phyloP scores from a whole-genome alignment of 768 basidiomycete genomes.

The Podaxis sp. region DNA sequence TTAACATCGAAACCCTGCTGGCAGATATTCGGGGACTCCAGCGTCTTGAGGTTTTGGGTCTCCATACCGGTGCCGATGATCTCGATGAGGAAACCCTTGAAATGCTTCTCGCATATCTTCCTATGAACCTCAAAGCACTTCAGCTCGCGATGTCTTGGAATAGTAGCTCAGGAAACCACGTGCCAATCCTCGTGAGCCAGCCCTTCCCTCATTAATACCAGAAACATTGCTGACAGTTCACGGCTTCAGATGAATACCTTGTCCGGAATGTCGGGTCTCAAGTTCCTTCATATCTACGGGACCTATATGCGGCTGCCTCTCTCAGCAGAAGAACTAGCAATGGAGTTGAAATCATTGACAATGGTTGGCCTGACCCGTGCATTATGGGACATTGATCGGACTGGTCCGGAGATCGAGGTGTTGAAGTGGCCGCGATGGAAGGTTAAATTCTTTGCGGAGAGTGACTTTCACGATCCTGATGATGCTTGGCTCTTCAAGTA shows the following conservation, averaged over 20 bases:
- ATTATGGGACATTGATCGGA: conserved; percentile 35
- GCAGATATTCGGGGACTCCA: conserved; percentile 26
- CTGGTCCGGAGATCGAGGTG: conserved; percentile 27
- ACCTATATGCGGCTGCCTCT: conserved; percentile 30
- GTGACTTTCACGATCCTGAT: conserved; percentile 36
- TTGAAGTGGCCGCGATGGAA: conserved; percentile 39
- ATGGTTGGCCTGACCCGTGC: conserved; percentile 39
- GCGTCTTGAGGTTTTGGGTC: conserved; percentile 34
- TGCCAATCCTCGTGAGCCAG: conserved; percentile 28
- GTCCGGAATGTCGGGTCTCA: conserved; percentile 28
- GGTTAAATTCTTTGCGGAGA: conserved; percentile 37
- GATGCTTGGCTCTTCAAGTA: conserved; percentile 43
- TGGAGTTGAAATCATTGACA: conserved; percentile 30
- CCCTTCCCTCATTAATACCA: background rate
- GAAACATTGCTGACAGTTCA: background rate
- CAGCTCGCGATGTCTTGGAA: conserved; percentile 38
- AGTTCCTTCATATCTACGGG: conserved; percentile 40
- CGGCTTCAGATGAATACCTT: conserved; percentile 25
- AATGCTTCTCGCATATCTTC: conserved; percentile 26
- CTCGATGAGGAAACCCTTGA: conserved; percentile 26
- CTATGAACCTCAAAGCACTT: conserved; percentile 31
- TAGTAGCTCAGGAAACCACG: conserved; percentile 15
- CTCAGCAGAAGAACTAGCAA: conserved; percentile 32
- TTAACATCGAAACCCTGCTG: conserved; percentile 23
- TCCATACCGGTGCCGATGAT: conserved; percentile 34